These are phyloP conservation scores for Hypoxylon rubiginosum DNA, from an alignment of 2,329 filamentous ascomycete species.

Conservation along the genomic window DNA sequence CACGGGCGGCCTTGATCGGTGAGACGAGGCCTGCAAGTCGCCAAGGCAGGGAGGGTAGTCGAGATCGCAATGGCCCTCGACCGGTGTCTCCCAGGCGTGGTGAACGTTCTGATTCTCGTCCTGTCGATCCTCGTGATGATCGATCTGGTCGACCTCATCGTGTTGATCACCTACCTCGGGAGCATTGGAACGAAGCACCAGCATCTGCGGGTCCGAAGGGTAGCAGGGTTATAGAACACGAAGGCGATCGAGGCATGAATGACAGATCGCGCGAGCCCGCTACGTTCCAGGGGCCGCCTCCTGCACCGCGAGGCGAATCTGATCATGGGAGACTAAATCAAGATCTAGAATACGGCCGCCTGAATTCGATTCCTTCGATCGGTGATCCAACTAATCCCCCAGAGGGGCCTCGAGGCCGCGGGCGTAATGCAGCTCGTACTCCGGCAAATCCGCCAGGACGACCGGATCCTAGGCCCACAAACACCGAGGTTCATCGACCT, in stretches of 20 bases:
- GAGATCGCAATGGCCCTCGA: conserved; percentile 56
- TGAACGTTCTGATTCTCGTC: conserved; percentile 54
- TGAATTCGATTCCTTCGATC: conserved; percentile 66
- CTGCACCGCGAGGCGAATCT: conserved; percentile 57
- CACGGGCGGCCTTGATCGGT: conserved; percentile 61
- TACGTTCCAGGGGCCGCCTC: conserved; percentile 55
- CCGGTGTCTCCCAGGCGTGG: conserved; percentile 64
- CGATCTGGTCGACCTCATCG: conserved; percentile 61
- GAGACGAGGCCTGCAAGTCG: conserved; percentile 57
- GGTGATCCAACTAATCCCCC: conserved; percentile 60
- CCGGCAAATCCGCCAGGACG: conserved; percentile 56
- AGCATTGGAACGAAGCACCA: conserved; percentile 49
- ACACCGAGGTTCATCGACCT: conserved; percentile 57
- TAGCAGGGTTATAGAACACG: conserved; percentile 53
- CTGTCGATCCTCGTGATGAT: conserved; percentile 62
- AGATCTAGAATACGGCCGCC: conserved; percentile 73
- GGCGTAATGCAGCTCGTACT: conserved; percentile 58
- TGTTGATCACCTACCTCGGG: conserved; percentile 51
- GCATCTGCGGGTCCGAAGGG: conserved; percentile 45
- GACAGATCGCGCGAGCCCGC: conserved; percentile 59
- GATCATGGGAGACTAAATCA: conserved; percentile 66
- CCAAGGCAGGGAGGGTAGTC: conserved; percentile 59
- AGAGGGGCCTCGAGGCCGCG: conserved; percentile 68
- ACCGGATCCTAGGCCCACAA: conserved; percentile 59
- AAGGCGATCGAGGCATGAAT: conserved; percentile 56